Conservation (phyloP, 2,329 filamentous ascomycete species). For the Hypoxylon sp. region DNA sequence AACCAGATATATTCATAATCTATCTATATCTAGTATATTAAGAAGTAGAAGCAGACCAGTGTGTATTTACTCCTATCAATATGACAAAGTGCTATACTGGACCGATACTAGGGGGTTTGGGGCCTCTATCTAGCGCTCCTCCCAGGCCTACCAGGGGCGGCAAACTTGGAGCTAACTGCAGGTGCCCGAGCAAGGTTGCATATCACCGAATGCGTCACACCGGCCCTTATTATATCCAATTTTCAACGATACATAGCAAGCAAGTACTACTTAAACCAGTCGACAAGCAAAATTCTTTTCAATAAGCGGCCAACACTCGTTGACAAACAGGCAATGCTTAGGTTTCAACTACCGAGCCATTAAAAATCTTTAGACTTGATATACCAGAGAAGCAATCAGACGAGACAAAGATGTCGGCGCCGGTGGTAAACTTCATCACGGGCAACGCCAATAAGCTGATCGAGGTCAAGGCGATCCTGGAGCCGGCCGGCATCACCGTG, state of each 20-base stretch:
- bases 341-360: neutral
- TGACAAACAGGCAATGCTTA: too few species aligned
- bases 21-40: too few species aligned
- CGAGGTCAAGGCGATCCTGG: conserved; percentile 90
- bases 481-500: conserved; percentile 74
- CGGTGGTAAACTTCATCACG: conserved; percentile 88
- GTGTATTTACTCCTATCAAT: neutral
- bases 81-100: too few species aligned
- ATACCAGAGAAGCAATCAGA: conserved; percentile 51
- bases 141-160: too few species aligned
- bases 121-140: neutral
- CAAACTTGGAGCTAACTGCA: conserved; percentile 14
- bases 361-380: neutral
- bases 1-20: too few species aligned
- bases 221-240: conserved; percentile 23
- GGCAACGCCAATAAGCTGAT: conserved; percentile 94
- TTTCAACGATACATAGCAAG: neutral
- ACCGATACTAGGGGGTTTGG: neutral
- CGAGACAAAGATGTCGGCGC: conserved; percentile 54
- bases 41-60: too few species aligned
- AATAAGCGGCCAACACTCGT: too few species aligned
- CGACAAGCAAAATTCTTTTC: neutral
- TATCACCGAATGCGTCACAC: conserved; percentile 41
- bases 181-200: conserved; percentile 25
- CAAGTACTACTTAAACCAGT: neutral